phyloP scores from a whole-genome alignment of 2,329 filamentous ascomycete species.

The Xylariales sp. region DNA sequence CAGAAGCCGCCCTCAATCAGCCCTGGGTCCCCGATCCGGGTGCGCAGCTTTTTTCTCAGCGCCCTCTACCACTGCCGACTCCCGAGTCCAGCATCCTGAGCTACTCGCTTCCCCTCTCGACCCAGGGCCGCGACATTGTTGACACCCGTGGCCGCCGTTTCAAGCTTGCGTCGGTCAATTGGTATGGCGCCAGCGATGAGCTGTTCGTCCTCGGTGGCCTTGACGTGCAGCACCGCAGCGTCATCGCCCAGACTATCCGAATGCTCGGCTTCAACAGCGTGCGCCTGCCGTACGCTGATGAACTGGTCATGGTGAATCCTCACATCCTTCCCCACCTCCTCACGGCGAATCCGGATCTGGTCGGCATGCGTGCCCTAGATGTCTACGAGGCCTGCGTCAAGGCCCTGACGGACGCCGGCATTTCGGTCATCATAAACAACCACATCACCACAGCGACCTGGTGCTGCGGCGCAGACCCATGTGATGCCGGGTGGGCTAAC shows the following conservation, averaged over 20 bases:
- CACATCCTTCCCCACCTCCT: constrained; percentile 45
- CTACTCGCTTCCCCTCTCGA: constrained; percentile 54
- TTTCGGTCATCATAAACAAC: constrained; percentile 65
- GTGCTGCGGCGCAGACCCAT: constrained; percentile 66
- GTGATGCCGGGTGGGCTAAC: constrained; percentile 64
- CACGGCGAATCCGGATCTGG: constrained; percentile 55
- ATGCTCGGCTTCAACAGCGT: constrained; percentile 67
- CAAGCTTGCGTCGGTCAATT: constrained; percentile 63
- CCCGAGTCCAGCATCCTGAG: constrained; percentile 36
- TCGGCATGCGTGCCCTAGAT: constrained; percentile 53
- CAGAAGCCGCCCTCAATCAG: constrained; percentile 36
- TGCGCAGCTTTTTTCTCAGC: constrained; percentile 41
- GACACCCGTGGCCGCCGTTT: constrained; percentile 53
- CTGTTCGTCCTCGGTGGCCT: constrained; percentile 61
- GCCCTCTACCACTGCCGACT: constrained; percentile 40
- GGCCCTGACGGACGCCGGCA: constrained; percentile 55
- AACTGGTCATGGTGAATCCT: constrained; percentile 60
- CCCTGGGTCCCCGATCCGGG: constrained; percentile 47
- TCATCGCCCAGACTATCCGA: constrained; percentile 57
- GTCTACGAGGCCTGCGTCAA: constrained; percentile 55
- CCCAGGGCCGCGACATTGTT: constrained; percentile 56
- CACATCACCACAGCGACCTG: constrained; percentile 66
- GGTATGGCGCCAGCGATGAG: constrained; percentile 68
- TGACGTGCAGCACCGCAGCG: constrained; percentile 56
- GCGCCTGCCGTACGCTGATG: constrained; percentile 63